phyloP scores from a whole-genome alignment of 139 green algal genomes.

The Ulvella scutata region DNA sequence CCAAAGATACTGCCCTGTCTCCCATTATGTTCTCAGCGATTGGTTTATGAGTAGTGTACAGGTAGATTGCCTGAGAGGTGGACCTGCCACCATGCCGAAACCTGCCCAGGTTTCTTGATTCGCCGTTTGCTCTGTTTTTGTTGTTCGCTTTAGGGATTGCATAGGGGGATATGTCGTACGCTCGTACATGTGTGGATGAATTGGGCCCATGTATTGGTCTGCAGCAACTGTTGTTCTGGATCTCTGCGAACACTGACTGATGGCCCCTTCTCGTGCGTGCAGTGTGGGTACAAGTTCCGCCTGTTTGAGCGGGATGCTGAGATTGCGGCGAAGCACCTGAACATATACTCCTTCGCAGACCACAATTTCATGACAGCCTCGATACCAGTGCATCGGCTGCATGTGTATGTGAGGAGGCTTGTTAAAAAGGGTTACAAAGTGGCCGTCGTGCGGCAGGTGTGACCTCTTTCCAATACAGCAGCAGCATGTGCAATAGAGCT shows the following conservation, averaged over 20 bases:
- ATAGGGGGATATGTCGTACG: neutral
- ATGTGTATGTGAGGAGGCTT: constrained; percentile 65
- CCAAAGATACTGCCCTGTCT: too few relatives aligned
- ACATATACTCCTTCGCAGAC: constrained; percentile 49
- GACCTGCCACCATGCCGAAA: too few relatives aligned
- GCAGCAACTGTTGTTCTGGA: neutral
- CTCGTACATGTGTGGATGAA: neutral
- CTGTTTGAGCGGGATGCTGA: constrained; percentile 85
- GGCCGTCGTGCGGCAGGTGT: neutral
- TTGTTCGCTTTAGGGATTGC: constrained; percentile 49
- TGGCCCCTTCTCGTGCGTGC: constrained; percentile 3
- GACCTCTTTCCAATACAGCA: too few relatives aligned
- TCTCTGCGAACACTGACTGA: neutral
- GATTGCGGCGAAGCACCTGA: constrained; percentile 23
- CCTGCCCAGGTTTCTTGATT: too few relatives aligned
- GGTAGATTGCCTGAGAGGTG: too few relatives aligned
- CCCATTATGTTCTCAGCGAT: too few relatives aligned
- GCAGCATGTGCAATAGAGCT: too few relatives aligned
- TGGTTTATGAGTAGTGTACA: too few relatives aligned
- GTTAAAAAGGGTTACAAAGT: constrained; percentile 63
- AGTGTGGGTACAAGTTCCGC: constrained; percentile 60
- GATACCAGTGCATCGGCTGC: constrained; percentile 64
- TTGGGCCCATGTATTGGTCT: neutral
- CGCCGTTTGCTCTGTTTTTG: too few relatives aligned
- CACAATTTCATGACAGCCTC: constrained; percentile 62